A percentile compares a stretch with the other conserved stretches of the same genome.
Evolutionary conservation across 2,329 filamentous ascomycete species (phyloP).

Genomic region (Hypomyces rosellus): DNA sequence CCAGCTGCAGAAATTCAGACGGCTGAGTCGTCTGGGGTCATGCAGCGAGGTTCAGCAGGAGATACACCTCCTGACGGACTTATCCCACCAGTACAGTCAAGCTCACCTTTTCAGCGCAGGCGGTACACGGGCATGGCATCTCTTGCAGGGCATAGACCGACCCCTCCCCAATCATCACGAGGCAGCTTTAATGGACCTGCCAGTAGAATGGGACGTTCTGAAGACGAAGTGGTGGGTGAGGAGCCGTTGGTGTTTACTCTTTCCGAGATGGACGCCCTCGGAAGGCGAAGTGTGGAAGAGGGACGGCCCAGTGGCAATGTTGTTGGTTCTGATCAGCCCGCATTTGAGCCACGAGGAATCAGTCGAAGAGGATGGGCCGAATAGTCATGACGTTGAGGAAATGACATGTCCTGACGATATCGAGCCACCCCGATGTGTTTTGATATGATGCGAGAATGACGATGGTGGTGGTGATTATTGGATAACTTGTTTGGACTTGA

Average conservation of each 20-base stretch:
- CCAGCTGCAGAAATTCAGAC: constrained; percentile 37
- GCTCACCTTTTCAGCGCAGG: constrained; percentile 40
- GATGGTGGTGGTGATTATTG: background rate
- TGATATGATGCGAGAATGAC: background rate
- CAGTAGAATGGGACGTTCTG: constrained; percentile 33
- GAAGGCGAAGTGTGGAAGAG: constrained; percentile 54
- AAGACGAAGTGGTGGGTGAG: constrained; percentile 52
- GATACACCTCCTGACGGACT: constrained; percentile 41
- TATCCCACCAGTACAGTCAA: constrained; percentile 32
- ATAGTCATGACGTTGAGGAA: background rate
- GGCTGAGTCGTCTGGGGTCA: constrained; percentile 31
- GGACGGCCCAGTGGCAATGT: constrained; percentile 33
- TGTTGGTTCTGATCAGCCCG: constrained; percentile 33
- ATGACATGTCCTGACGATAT: background rate
- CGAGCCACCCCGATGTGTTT: background rate
- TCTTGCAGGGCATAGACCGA: constrained; percentile 29
- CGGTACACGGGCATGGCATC: constrained; percentile 39
- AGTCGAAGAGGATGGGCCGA: constrained; percentile 31
- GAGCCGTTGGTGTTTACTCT: constrained; percentile 68
- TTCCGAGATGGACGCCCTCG: constrained; percentile 60
- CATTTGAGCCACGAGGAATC: constrained; percentile 34
- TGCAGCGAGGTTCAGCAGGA: constrained; percentile 38
- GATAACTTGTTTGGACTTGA: background rate
- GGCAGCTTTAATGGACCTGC: constrained; percentile 40
- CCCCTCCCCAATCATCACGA: constrained; percentile 38